A percentile compares a stretch with the other conserved stretches of the same genome.
Evolutionary conservation across 2,329 filamentous ascomycete species (phyloP).

Genomic region (Aspergillus jensenii): DNA sequence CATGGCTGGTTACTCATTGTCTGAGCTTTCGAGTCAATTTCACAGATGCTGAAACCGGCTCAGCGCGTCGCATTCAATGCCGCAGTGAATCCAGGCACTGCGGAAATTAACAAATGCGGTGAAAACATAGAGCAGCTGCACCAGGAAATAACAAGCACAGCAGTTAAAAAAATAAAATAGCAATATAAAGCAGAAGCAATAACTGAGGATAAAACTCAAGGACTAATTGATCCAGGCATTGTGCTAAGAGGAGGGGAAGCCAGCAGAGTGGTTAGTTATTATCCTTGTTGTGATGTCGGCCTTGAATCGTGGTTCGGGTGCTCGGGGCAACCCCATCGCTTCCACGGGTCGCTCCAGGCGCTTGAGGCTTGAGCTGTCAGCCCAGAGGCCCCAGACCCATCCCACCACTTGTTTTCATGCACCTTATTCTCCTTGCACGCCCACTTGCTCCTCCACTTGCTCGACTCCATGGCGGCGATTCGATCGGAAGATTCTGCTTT

Average conservation of each 20-base stretch:
- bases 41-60: conserved; percentile 17
- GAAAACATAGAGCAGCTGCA: conserved; percentile 19
- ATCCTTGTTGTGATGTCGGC: conserved; percentile 12
- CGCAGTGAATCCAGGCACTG: conserved; percentile 18
- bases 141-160: conserved; percentile 11
- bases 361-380: conserved; percentile 4
- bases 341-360: conserved; percentile 2
- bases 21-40: conserved; percentile 5
- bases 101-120: conserved; percentile 17
- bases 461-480: neutral
- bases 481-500: neutral
- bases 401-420: neutral
- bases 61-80: conserved; percentile 21
- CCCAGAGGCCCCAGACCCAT: neutral
- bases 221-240: neutral
- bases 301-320: conserved; percentile 18
- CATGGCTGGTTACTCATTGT: conserved; percentile 41
- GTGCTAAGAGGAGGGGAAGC: neutral
- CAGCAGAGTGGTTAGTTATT: neutral
- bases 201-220: neutral
- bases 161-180: conserved; percentile 4
- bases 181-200: conserved; percentile 3
- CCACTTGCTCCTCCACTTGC: neutral
- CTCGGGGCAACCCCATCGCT: conserved; percentile 22
- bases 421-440: neutral